phyloP scores from a whole-genome alignment of 164 flowering plant species.

The Nelumbo lutea region DNA sequence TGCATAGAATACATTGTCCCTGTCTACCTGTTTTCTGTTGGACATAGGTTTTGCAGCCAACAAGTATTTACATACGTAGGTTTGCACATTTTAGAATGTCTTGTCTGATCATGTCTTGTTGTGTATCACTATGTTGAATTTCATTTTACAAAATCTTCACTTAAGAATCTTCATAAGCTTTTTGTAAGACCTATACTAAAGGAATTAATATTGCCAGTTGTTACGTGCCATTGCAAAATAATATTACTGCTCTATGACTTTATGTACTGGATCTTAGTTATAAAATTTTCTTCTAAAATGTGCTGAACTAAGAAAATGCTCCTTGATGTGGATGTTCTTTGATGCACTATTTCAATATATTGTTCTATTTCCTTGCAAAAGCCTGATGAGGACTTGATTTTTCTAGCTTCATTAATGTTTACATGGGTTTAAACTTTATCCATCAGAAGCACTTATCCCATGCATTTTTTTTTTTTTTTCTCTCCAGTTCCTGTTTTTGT shows the following conservation, averaged over 20 bases:
- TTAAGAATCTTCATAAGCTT: background rate
- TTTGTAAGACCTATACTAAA: background rate
- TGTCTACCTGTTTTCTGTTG: no score
- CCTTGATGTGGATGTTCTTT: background rate
- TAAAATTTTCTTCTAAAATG: background rate
- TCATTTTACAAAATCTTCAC: no score
- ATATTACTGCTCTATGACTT: background rate
- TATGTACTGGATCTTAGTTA: background rate
- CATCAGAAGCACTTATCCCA: background rate
- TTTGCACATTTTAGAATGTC: no score
- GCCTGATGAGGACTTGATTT: background rate
- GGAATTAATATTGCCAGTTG: background rate
- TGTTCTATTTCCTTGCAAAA: slow-evolving; percentile 3
- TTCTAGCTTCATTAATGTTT: background rate
- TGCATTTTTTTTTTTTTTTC: slow-evolving; percentile 14
- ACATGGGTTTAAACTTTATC: background rate
- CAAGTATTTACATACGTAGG: no score
- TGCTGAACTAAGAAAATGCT: background rate
- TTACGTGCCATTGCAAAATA: background rate
- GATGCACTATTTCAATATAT: background rate
- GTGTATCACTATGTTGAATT: no score
- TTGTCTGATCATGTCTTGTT: no score
- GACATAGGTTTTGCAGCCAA: no score
- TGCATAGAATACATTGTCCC: no score
- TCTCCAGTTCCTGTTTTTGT: slow-evolving; percentile 25